Evolutionary conservation across 2,329 filamentous ascomycete species (phyloP).

Genomic region (Ceratocystis alfenasii): DNA sequence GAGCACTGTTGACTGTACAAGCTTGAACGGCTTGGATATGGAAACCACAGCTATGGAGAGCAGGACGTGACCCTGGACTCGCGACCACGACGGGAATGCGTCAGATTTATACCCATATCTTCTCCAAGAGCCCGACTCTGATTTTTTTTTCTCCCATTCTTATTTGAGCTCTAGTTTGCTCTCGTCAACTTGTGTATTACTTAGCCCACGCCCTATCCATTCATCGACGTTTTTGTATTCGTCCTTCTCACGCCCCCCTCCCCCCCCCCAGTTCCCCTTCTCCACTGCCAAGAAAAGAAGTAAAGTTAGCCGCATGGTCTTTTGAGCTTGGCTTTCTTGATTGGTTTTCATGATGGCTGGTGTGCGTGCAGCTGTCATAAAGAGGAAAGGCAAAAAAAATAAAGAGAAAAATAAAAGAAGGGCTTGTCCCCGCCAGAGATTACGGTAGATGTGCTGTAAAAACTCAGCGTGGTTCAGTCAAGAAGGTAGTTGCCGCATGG

Average conservation of each 20-base stretch:
- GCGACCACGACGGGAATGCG: background rate
- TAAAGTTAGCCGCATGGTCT: background rate
- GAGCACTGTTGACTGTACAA: background rate
- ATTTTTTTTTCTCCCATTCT: background rate
- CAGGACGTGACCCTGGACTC: background rate
- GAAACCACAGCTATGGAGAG: constrained; percentile 1
- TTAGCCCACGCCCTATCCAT: background rate
- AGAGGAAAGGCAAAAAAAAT: background rate
- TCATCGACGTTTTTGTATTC: background rate
- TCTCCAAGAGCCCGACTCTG: background rate
- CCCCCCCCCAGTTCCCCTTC: background rate
- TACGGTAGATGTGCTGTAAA: no score
- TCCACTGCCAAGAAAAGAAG: constrained; percentile 3
- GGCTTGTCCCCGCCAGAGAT: no score
- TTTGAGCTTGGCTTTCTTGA: constrained; percentile 5
- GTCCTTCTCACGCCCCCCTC: background rate
- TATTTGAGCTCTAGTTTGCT: background rate
- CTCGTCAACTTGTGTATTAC: background rate
- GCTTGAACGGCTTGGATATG: background rate
- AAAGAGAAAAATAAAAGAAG: background rate
- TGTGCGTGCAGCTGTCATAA: constrained; percentile 1
- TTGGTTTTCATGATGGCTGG: background rate
- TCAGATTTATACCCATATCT: background rate
- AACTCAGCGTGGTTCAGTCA: no score
- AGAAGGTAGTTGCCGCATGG: no score